Conservation (phyloP, 768 basidiomycete species). For the Leccinum arenicola region DNA sequence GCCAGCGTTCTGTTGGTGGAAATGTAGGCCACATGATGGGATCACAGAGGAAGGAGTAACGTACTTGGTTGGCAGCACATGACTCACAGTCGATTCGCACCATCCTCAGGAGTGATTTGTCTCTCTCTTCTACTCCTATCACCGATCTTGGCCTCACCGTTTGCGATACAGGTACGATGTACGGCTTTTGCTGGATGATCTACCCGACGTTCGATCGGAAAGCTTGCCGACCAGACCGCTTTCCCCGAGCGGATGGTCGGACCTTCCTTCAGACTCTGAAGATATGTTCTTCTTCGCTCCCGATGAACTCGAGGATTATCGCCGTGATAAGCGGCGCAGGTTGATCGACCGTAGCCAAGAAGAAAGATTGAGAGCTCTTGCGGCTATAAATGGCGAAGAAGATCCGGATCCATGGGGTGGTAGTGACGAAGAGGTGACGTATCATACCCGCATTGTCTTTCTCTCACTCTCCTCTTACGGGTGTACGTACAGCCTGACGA, state of each 20-base stretch:
- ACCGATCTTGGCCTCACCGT: conserved; percentile 20
- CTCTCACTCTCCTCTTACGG: conserved; percentile 9
- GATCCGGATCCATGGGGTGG: conserved; percentile 59
- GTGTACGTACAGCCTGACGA: conserved; percentile 50
- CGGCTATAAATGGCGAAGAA: conserved; percentile 39
- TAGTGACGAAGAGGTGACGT: conserved; percentile 66
- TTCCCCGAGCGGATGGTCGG: conserved; percentile 73
- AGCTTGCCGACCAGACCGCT: conserved; percentile 19
- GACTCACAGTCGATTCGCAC: neutral
- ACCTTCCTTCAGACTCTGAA: conserved; percentile 82
- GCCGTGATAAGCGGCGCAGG: conserved; percentile 63
- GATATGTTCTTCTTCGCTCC: conserved; percentile 79
- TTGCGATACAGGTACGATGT: conserved; percentile 65
- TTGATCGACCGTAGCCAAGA: conserved; percentile 58
- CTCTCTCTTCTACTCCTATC: conserved; percentile 16
- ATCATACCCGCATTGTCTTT: neutral
- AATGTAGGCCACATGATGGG: conserved; percentile 8
- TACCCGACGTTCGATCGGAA: conserved; percentile 26
- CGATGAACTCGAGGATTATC: conserved; percentile 63
- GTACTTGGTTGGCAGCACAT: conserved; percentile 3
- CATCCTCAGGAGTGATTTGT: conserved; percentile 7
- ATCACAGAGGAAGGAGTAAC: conserved; percentile 9
- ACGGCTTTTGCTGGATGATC: conserved; percentile 64
- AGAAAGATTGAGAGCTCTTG: conserved; percentile 62
- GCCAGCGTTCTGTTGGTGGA: conserved; percentile 1